Evolutionary conservation across 2,329 filamentous ascomycete genomes (phyloP).

Genomic region (Paraphaeosphaeria minitans): DNA sequence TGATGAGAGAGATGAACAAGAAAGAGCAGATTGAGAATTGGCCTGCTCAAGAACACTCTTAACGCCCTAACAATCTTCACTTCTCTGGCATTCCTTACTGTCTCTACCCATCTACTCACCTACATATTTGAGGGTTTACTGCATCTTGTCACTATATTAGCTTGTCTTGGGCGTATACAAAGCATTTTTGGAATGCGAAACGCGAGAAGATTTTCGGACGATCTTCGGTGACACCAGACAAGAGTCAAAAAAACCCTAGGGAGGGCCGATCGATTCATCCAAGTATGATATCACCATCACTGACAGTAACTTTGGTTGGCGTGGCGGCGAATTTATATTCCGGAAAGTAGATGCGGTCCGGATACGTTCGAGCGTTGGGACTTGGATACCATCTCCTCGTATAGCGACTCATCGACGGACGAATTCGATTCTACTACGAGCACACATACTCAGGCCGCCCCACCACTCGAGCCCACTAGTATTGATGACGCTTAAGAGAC

Average conservation of each 20-base stretch:
- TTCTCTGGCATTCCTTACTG: constrained; percentile 16
- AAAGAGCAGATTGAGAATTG: too few relatives aligned
- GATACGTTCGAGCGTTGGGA: constrained; percentile 44
- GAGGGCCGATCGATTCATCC: neutral
- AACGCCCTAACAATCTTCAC: constrained; percentile 18
- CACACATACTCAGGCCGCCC: neutral
- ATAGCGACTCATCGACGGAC: neutral
- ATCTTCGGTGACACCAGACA: constrained; percentile 1
- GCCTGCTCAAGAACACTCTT: constrained; percentile 8
- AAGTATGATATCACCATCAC: constrained; percentile 16
- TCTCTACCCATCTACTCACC: constrained; percentile 16
- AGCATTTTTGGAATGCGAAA: constrained; percentile 18
- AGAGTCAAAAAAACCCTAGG: constrained; percentile 1
- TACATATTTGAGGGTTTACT: constrained; percentile 18
- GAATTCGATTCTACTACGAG: neutral
- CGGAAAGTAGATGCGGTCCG: constrained; percentile 19
- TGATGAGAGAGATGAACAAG: too few relatives aligned
- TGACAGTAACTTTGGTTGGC: constrained; percentile 34
- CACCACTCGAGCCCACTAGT: neutral
- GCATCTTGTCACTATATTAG: constrained; percentile 16
- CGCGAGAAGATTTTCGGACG: constrained; percentile 12
- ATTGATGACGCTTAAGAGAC: neutral
- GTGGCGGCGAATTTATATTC: constrained; percentile 25
- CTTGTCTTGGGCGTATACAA: constrained; percentile 21
- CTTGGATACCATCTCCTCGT: neutral